Evolutionary conservation across 1,284 basidiomycete species (phyloP), one percentile per base, ranked within the genome.

Genomic region (Ceratobasidium sp.): DNA sequence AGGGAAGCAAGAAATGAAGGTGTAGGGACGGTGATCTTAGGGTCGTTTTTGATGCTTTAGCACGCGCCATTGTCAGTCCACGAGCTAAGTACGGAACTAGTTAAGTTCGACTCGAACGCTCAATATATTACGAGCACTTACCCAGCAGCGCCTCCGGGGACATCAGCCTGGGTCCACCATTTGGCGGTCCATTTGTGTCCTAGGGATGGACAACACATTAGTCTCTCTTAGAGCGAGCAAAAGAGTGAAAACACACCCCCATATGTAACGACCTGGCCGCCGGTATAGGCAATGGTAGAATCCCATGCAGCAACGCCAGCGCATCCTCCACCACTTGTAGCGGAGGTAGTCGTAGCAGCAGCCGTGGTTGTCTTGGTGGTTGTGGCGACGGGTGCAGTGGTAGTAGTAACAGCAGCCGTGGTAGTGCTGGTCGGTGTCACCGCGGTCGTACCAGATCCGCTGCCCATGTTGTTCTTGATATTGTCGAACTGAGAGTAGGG

Each of bases 401-500:
- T 59, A 47, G 6, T 36, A 51, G 75, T 29, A 17, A 63, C 53
- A 15, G 63, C 22, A 36, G 64, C 41, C n/a, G 41, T 48, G 53
- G 48, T 62, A 47, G 63, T 65, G 22, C 24, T n/a, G 17, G 53
- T 33, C 11, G 73, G 44, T 33, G 53, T 69, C 45, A n/a, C 29
- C 6, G 74, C 27, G 54, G 72, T 76, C 24, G 22, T 57, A 33
- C 47, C 62, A 9, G 36, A 7, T 17, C 56, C 64, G 50, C 59
- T 27, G 31, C 75, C 76, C 79, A 81, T 80, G 17, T 80, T 77
- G 47, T 79, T 75, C 47, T 80, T 77, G 50, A 85, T 74, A 74
- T 85, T 85, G 29, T 81, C 82, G 77, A 80, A 85, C 77, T 81
- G 82, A 73, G 81, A 82, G 88, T 88, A 74, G 2, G 80, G 79